Percentiles rank a stretch among this genome's conserved stretches.
Evolutionary conservation across 768 basidiomycete species (phyloP).

Genomic region (Macrolepiota fuliginosa): DNA sequence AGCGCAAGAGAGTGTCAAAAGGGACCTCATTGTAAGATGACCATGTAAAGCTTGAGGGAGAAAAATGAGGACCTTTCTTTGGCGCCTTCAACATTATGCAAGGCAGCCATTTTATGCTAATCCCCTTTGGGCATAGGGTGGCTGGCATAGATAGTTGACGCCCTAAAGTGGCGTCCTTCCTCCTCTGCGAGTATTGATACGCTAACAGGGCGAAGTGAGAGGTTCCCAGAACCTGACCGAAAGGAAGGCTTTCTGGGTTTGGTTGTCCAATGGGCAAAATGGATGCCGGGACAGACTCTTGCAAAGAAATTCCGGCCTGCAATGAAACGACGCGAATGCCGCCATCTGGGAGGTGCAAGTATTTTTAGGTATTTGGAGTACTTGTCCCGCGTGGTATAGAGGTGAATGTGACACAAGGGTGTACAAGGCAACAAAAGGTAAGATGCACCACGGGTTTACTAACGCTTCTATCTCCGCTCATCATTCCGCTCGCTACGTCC

Average conservation of each 20-base stretch:
- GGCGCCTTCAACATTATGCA: not conserved
- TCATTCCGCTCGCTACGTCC: not conserved
- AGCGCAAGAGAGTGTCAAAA: not conserved
- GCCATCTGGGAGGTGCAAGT: not conserved
- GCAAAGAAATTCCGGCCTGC: not conserved
- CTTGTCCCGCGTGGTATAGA: not conserved
- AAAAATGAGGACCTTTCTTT: not conserved
- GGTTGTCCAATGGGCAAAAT: not conserved
- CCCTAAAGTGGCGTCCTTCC: not conserved
- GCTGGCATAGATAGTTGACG: not conserved
- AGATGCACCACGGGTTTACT: not conserved
- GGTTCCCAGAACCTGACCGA: not conserved
- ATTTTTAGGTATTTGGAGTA: not conserved
- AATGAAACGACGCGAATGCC: not conserved
- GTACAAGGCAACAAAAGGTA: not conserved
- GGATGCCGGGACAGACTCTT: not conserved
- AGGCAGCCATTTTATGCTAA: conserved; percentile 4
- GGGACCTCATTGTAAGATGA: not conserved
- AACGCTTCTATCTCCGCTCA: not conserved
- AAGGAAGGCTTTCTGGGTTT: not conserved
- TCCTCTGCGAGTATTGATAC: not conserved
- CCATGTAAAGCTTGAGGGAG: not conserved
- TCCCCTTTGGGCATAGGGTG: conserved; percentile 4
- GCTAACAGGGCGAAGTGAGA: not conserved
- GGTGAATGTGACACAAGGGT: not conserved